phyloP scores from a whole-genome alignment of 331 rosid species.

The Cydonia oblonga region DNA sequence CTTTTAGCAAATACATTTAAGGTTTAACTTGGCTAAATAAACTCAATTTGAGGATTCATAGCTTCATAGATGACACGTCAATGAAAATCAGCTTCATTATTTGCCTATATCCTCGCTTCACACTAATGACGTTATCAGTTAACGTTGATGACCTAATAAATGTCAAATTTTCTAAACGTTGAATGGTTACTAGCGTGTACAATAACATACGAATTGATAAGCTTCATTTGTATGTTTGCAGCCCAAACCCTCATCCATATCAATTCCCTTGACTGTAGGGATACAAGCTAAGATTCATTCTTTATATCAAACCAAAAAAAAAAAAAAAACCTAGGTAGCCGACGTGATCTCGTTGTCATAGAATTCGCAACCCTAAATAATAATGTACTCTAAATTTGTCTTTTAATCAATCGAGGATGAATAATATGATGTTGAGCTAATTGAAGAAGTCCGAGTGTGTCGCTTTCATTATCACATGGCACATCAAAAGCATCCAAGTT shows the following conservation, averaged over 20 bases:
- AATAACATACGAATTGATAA: not conserved
- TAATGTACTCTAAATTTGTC: not conserved
- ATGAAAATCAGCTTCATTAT: not conserved
- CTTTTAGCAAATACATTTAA: not conserved
- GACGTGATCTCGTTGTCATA: not conserved
- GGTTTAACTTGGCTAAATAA: not conserved
- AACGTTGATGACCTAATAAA: no score
- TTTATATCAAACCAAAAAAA: not conserved
- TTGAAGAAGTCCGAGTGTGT: not conserved
- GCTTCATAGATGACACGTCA: not conserved
- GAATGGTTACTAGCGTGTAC: no score
- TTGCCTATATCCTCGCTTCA: no score
- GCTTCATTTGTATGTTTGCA: not conserved
- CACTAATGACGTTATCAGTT: no score
- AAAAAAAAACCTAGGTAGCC: not conserved
- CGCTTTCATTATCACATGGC: constrained; percentile 8
- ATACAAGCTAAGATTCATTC: not conserved
- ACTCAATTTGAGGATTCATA: no score
- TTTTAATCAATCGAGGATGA: not conserved
- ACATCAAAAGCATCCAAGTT: not conserved
- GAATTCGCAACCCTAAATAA: not conserved
- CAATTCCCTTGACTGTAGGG: not conserved
- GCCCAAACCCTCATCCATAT: not conserved
- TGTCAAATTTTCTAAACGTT: no score
- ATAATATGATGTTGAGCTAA: not conserved